These are phyloP conservation scores for Ambrosiella beaveri DNA, from an alignment of 2,329 filamentous ascomycete genomes.

Conservation along the genomic window DNA sequence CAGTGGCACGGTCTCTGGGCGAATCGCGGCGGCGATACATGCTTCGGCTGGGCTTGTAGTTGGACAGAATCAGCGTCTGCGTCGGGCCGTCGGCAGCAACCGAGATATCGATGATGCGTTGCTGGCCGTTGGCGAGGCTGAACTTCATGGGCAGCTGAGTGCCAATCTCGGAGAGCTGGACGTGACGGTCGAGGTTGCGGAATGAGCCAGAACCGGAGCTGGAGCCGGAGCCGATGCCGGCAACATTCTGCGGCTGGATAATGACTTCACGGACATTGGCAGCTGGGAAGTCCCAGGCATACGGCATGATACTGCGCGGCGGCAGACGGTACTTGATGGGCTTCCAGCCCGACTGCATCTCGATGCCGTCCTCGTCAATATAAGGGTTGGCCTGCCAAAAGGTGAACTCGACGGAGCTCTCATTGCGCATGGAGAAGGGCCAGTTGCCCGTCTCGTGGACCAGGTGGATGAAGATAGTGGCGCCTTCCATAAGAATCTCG, in stretches of 20 bases:
- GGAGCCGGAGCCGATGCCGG: constrained; percentile 11
- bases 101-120: constrained; percentile 91
- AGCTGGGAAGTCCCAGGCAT: constrained; percentile 96
- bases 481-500: constrained; percentile 80
- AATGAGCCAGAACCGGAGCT: constrained; percentile 19
- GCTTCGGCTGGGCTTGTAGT: constrained; percentile 84
- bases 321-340: constrained; percentile 85
- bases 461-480: constrained; percentile 84
- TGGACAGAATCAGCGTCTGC: constrained; percentile 83
- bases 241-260: constrained; percentile 42
- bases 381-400: constrained; percentile 94
- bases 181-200: constrained; percentile 54
- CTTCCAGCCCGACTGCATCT: constrained; percentile 76
- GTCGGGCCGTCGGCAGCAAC: constrained; percentile 91
- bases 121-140: constrained; percentile 44
- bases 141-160: constrained; percentile 92
- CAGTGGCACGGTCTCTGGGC: constrained; percentile 2
- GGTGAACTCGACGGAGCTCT: constrained; percentile 89
- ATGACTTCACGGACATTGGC: constrained; percentile 93
- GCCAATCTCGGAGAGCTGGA: constrained; percentile 91
- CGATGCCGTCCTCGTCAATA: constrained; percentile 71
- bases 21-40: constrained; percentile 39
- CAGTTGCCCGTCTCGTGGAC: constrained; percentile 85
- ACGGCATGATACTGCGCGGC: constrained; percentile 94
- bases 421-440: constrained; percentile 97